phyloP scores from a whole-genome alignment of 495 filamentous ascomycete species.

The Penicillium crystallinum region DNA sequence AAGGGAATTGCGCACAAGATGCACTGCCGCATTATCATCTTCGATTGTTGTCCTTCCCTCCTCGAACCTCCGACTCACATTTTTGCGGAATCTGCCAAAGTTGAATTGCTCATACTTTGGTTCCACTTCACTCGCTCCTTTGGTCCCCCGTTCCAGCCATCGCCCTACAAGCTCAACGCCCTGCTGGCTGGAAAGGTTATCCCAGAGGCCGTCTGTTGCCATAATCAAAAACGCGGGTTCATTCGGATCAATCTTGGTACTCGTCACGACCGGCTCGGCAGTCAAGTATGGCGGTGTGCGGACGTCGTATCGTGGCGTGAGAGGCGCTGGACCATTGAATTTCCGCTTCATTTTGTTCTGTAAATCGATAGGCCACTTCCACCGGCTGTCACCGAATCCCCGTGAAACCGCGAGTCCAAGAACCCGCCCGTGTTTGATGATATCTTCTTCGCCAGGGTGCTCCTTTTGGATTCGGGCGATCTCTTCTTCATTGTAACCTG shows the following conservation, averaged over 20 bases:
- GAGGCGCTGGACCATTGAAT: conserved; percentile 45
- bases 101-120: conserved; percentile 20
- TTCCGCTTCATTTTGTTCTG: conserved; percentile 34
- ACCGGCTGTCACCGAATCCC: conserved; percentile 59
- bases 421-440: conserved; percentile 50
- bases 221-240: conserved; percentile 55
- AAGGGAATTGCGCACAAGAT: conserved; percentile 57
- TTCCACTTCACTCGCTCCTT: conserved; percentile 6
- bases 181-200: conserved; percentile 52
- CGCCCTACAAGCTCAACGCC: conserved; percentile 52
- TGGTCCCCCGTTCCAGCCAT: conserved; percentile 43
- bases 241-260: conserved; percentile 41
- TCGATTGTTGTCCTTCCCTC: conserved; percentile 43
- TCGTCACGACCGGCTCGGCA: conserved; percentile 58
- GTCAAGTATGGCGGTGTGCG: conserved; percentile 61
- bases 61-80: conserved; percentile 18
- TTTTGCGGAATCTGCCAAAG: conserved; percentile 23
- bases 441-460: conserved; percentile 54
- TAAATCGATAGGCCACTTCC: conserved; percentile 55
- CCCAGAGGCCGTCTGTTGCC: conserved; percentile 63
- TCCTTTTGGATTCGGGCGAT: conserved; percentile 43
- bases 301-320: conserved; percentile 31
- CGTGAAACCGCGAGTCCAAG: conserved; percentile 54
- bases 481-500: conserved; percentile 50
- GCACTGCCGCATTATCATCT: conserved; percentile 59